Evolutionary conservation across 2,329 filamentous ascomycete species (phyloP).

Genomic region (Pyricularia sp.): DNA sequence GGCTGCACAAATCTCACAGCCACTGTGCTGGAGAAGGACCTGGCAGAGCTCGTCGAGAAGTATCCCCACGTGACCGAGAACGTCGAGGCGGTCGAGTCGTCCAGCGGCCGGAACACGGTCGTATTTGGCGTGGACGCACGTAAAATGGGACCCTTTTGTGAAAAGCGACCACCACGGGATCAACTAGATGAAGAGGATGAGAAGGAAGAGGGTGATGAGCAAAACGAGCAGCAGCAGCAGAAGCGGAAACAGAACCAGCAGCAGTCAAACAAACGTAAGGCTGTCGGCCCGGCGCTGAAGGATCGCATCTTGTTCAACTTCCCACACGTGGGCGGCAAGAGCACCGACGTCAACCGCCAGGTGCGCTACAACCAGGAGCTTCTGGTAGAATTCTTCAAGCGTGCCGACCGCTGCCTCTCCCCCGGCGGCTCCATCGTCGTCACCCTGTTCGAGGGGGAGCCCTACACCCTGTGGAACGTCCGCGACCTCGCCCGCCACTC

Average conservation of each 20-base stretch:
- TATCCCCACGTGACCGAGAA: conserved; percentile 62
- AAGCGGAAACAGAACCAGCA: background rate
- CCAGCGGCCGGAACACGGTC: conserved; percentile 22
- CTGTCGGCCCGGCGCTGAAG: conserved; percentile 34
- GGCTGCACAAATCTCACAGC: conserved; percentile 57
- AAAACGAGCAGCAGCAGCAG: background rate
- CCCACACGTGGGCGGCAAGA: conserved; percentile 87
- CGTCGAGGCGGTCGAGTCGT: conserved; percentile 38
- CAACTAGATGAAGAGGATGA: conserved; percentile 21
- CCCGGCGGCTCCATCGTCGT: conserved; percentile 60
- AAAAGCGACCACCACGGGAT: background rate
- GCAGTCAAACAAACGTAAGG: background rate
- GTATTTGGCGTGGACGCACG: conserved; percentile 60
- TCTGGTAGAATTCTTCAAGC: conserved; percentile 58
- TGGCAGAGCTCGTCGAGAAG: conserved; percentile 54
- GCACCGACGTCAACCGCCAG: conserved; percentile 88
- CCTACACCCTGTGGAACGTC: conserved; percentile 94
- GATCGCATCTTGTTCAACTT: conserved; percentile 92
- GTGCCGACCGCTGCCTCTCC: conserved; percentile 44
- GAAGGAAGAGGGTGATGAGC: conserved; percentile 11
- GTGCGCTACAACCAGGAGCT: conserved; percentile 84
- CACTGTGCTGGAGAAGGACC: conserved; percentile 54
- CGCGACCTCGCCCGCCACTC: conserved; percentile 74
- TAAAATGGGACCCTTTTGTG: conserved; percentile 42
- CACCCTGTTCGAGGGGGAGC: conserved; percentile 86